Evolutionary conservation across 805 yeast species (phyloP).

Genomic region (Cyberlindnera xishuangbannaensis): DNA sequence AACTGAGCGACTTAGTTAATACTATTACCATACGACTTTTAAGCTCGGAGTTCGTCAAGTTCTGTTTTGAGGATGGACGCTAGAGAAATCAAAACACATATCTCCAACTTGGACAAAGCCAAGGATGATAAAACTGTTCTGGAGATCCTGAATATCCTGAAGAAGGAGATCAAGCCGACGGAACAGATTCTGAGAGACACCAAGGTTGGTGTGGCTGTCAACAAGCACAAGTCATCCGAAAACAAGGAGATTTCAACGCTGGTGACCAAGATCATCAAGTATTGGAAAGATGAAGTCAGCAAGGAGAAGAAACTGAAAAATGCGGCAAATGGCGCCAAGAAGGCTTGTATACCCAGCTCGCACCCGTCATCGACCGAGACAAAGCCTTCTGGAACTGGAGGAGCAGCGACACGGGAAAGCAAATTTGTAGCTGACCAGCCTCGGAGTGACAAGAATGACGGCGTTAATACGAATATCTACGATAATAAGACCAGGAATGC

Average conservation of each 20-base stretch:
- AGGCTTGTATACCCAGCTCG: slow-evolving; percentile 2
- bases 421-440: slow-evolving; percentile 47
- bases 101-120: slow-evolving; percentile 70
- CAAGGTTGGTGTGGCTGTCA: slow-evolving; percentile 94
- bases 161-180: slow-evolving; percentile 73
- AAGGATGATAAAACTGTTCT: slow-evolving; percentile 57
- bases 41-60: too few relatives aligned
- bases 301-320: slow-evolving; percentile 41
- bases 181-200: slow-evolving; percentile 87
- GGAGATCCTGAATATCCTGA: slow-evolving; percentile 59
- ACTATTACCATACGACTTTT: too few relatives aligned
- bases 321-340: slow-evolving; percentile 5
- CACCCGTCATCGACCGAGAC: slow-evolving; percentile 15
- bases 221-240: slow-evolving; percentile 66
- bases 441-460: slow-evolving; percentile 79
- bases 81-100: slow-evolving; percentile 65
- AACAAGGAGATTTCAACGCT: slow-evolving; percentile 62
- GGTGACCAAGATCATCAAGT: slow-evolving; percentile 76
- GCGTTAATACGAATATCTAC: slow-evolving; percentile 62
- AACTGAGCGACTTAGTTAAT: too few relatives aligned
- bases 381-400: slow-evolving; percentile 2
- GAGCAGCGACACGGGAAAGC: slow-evolving; percentile 17
- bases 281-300: slow-evolving; percentile 88
- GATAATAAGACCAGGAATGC: slow-evolving; percentile 79
- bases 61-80: slow-evolving; percentile 64